These are phyloP conservation scores for Suhomyces tanzawaensis DNA, from an alignment of 805 yeast genomes.

Conservation along the genomic window DNA sequence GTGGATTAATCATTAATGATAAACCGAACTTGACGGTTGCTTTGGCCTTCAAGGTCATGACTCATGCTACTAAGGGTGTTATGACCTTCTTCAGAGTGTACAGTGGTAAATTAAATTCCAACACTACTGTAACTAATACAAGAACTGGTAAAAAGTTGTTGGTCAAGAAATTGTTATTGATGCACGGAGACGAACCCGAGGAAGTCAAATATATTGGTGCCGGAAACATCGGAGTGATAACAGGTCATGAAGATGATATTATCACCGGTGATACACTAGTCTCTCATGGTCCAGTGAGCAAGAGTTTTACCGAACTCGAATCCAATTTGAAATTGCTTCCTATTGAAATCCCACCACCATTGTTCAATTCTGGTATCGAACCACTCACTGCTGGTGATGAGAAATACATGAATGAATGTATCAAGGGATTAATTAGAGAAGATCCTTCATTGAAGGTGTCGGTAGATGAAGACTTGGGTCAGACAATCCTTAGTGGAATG, in stretches of 20 bases:
- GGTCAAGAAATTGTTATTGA: slow-evolving; percentile 65
- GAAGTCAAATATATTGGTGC: slow-evolving; percentile 60
- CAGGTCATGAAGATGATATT: slow-evolving; percentile 65
- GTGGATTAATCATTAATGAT: slow-evolving; percentile 53
- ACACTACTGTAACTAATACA: slow-evolving; percentile 63
- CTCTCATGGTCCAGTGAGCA: slow-evolving; percentile 48
- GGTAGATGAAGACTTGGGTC: slow-evolving; percentile 83
- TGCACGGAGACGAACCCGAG: slow-evolving; percentile 86
- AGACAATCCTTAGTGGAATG: slow-evolving; percentile 90
- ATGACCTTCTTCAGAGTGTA: slow-evolving; percentile 88
- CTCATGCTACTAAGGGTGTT: slow-evolving; percentile 79
- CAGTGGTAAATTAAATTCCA: slow-evolving; percentile 68
- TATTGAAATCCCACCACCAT: slow-evolving; percentile 86
- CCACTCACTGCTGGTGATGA: slow-evolving; percentile 83
- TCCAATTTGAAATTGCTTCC: slow-evolving; percentile 59
- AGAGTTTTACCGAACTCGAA: slow-evolving; percentile 44
- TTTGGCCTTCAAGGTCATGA: slow-evolving; percentile 86
- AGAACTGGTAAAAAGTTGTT: slow-evolving; percentile 65
- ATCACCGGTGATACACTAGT: slow-evolving; percentile 90
- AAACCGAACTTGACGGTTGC: slow-evolving; percentile 68
- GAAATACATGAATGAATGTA: slow-evolving; percentile 67
- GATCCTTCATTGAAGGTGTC: slow-evolving; percentile 82
- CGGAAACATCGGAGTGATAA: slow-evolving; percentile 92
- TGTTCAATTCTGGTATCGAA: slow-evolving; percentile 80
- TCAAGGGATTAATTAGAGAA: slow-evolving; percentile 67